phyloP scores from a whole-genome alignment of 2,329 filamentous ascomycete species.

The Lachnellula hyalina region DNA sequence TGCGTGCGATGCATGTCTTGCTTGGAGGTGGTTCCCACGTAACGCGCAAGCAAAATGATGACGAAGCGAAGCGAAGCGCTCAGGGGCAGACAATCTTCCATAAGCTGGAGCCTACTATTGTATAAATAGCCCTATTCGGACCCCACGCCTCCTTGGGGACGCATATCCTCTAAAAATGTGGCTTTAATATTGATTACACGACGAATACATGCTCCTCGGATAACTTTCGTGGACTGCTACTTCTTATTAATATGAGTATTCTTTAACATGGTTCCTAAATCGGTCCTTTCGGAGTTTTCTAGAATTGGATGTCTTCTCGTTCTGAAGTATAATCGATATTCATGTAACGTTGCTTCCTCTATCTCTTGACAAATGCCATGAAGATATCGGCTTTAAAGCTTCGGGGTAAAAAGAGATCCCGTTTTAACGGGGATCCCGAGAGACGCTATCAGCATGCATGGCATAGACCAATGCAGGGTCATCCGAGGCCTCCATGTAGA shows the following conservation, averaged over 20 bases:
- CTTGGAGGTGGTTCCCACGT: not conserved
- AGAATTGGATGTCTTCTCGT: not conserved
- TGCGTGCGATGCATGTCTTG: not conserved
- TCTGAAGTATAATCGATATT: not conserved
- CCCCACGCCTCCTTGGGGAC: not conserved
- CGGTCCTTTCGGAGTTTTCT: slow-evolving; percentile 4
- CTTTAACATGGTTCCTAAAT: not conserved
- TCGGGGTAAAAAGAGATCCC: not conserved
- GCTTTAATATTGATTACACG: slow-evolving; percentile 8
- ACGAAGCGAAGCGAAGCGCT: not conserved
- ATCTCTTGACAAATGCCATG: not conserved
- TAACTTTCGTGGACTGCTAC: slow-evolving; percentile 4
- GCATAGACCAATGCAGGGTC: slow-evolving; percentile 10
- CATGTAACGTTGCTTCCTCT: slow-evolving; percentile 1
- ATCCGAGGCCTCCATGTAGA: not conserved
- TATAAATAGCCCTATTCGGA: not conserved
- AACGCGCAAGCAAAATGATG: not conserved
- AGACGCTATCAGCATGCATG: slow-evolving; percentile 6
- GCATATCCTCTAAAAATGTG: slow-evolving; percentile 3
- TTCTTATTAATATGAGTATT: not conserved
- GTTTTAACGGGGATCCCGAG: not conserved
- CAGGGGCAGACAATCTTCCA: not conserved
- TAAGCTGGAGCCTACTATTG: not conserved
- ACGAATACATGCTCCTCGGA: slow-evolving; percentile 5
- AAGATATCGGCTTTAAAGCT: not conserved